A percentile compares a stretch with the other conserved stretches of the same genome.
These are phyloP conservation scores for Phytopythium helicoides DNA, from an alignment of 352 stramenopile species.

Conservation along the genomic window DNA sequence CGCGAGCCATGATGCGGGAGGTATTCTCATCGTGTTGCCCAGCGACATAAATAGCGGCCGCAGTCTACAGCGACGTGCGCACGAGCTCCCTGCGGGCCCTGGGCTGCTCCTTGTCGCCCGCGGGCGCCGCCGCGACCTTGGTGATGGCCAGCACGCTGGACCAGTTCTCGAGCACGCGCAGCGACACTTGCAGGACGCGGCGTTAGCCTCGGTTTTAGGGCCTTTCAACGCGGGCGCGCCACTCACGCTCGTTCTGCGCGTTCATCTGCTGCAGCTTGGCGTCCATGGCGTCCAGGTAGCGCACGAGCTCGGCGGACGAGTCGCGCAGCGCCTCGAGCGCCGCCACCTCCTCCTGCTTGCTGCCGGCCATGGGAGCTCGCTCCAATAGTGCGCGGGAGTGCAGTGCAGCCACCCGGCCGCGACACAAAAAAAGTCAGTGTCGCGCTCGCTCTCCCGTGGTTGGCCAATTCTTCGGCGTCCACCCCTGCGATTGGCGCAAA, in stretches of 20 bases:
- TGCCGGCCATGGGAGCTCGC: conserved; percentile 26
- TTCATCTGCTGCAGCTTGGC: conserved; percentile 74
- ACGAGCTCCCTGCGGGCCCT: conserved; percentile 52
- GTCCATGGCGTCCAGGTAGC: conserved; percentile 74
- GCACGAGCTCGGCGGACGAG: conserved; percentile 72
- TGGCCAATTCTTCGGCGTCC: background rate
- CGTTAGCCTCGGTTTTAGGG: background rate
- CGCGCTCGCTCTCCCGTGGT: background rate
- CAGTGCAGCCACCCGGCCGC: background rate
- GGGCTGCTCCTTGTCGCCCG: conserved; percentile 15
- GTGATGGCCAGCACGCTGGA: conserved; percentile 75
- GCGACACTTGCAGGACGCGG: conserved; percentile 38
- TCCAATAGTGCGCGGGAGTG: background rate
- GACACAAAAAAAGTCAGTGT: conserved; percentile 5
- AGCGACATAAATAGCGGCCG: conserved; percentile 7
- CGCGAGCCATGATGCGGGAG: no score
- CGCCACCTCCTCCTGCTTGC: conserved; percentile 76
- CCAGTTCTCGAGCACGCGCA: conserved; percentile 82
- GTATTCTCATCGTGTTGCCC: background rate
- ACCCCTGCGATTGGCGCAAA: background rate
- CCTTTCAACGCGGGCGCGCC: background rate
- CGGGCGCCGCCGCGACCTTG: conserved; percentile 35
- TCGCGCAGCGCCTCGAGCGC: conserved; percentile 77
- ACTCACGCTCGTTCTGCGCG: conserved; percentile 78
- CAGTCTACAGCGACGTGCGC: conserved; percentile 37